Conservation (phyloP, 306 rosid genomes). For the Casuarina cunninghamiana region DNA sequence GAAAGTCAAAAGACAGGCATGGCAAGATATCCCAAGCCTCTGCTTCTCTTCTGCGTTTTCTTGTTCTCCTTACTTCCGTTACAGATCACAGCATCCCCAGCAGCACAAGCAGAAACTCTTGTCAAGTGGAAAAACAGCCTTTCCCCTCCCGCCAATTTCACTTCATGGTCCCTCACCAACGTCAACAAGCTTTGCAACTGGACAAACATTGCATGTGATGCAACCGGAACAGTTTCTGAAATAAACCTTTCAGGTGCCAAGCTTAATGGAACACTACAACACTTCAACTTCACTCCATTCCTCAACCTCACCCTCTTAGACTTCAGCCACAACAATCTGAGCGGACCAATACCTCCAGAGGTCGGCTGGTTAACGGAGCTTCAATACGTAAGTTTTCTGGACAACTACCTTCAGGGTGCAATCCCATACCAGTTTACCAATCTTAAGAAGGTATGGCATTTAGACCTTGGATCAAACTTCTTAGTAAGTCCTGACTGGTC, state of each 20-base stretch:
- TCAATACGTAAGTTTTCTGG: constrained; percentile 38
- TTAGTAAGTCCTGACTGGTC: constrained; percentile 47
- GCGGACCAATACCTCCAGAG: constrained; percentile 47
- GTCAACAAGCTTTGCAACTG: constrained; percentile 31
- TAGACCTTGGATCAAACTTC: constrained; percentile 49
- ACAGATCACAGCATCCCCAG: constrained; percentile 21
- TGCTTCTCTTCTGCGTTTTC: not conserved
- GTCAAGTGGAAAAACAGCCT: too few relatives aligned
- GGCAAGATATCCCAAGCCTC: not conserved
- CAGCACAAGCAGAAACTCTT: constrained; percentile 33
- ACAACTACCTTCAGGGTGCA: constrained; percentile 32
- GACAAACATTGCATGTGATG: constrained; percentile 22
- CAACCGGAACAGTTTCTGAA: constrained; percentile 28
- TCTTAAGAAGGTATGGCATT: too few relatives aligned
- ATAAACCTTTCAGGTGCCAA: constrained; percentile 18
- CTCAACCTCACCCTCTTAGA: constrained; percentile 45
- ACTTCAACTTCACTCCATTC: constrained; percentile 16
- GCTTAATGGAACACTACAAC: too few relatives aligned
- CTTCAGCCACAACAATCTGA: constrained; percentile 44
- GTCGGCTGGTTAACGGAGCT: constrained; percentile 29
- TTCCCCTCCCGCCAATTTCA: too few relatives aligned
- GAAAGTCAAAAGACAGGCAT: not conserved
- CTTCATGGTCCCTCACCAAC: too few relatives aligned
- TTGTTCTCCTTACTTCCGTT: constrained; percentile 15
- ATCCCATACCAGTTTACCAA: too few relatives aligned